Evolutionary conservation across 345 rosid genomes (phyloP), one percentile per base, ranked within the genome.

Genomic region (Euphorbia lathyris): DNA sequence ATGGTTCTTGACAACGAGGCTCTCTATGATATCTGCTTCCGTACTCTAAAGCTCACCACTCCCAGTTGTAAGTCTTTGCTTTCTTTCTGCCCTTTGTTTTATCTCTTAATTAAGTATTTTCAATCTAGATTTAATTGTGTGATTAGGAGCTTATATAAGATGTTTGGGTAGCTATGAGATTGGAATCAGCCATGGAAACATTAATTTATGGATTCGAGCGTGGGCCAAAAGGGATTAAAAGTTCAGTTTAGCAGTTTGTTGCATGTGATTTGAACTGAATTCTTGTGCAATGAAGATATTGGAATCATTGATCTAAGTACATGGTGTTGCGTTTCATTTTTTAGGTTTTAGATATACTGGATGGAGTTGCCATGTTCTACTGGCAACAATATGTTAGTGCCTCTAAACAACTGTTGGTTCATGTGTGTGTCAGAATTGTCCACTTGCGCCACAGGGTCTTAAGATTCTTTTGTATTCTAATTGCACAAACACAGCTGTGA

Each of bases 1-100:
- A 89, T 89, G 95, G 95, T 89, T 72, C 83, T 89, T 69, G 95
- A 89, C 66, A 89, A 89, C 20, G 91, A 89, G 70, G 95, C 95
- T 32, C 90, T 89, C 42, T 89, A 89, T 29, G 95, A 89, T 79
- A 89, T 89, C 72, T 89, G 95, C 72, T 89, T 89, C 68, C 88
- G 95, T 64, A 89, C 95, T 63, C 90, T 87, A 29, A 89, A 89
- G 90, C 95, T 89, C 77, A 84, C 87, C 30, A 89, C 95, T 68
- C 95, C 92, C 26, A 85, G 95, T 75, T 89, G 95, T 89, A 84
- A 84, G 95, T 69, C 0, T n/a, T 43, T n/a, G 16, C 58, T 58
- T 16, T 42, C 38, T 10, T 13, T 56, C 5, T 5, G 5, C 7
- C 9, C 1, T 50, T 43, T 55, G 13, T 17, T 23, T 42, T 45